A percentile compares a stretch with the other conserved stretches of the same genome.
Evolutionary conservation across 1,284 basidiomycete genomes (phyloP).

Genomic region (Sanguinoderma infundibulare): DNA sequence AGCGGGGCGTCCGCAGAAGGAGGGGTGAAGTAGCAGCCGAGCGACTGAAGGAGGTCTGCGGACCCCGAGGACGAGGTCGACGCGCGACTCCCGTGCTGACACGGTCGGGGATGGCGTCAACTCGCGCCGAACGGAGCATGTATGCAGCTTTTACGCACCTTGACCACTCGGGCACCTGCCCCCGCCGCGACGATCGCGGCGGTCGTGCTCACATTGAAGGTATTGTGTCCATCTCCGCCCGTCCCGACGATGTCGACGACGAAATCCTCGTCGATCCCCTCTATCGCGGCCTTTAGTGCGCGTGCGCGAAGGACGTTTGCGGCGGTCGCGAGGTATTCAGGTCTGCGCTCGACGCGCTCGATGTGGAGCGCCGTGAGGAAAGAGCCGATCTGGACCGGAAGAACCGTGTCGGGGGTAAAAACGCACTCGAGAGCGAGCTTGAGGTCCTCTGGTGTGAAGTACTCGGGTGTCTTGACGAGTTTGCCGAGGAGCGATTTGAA

Average conservation of each 20-base stretch:
- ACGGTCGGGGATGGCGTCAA: neutral
- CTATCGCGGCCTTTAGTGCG: constrained; percentile 64
- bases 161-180: constrained; percentile 91
- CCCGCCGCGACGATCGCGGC: constrained; percentile 95
- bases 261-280: constrained; percentile 63
- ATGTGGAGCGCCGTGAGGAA: constrained; percentile 85
- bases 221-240: constrained; percentile 97
- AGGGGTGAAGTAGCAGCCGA: constrained; percentile 82
- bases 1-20: constrained; percentile 60
- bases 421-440: constrained; percentile 74
- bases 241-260: constrained; percentile 81
- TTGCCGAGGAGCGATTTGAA: constrained; percentile 81
- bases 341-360: constrained; percentile 73
- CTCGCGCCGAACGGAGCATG: neutral
- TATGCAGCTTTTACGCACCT: constrained; percentile 53
- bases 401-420: constrained; percentile 65
- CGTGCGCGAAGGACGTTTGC: constrained; percentile 74
- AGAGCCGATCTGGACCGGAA: constrained; percentile 78
- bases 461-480: constrained; percentile 77
- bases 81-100: constrained; percentile 95
- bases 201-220: constrained; percentile 97
- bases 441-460: constrained; percentile 77
- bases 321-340: constrained; percentile 78
- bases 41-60: constrained; percentile 88
- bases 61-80: constrained; percentile 96